Base-by-base conservation (phyloP, 1,139 yeast genomes). In the Pichia terricola region DNA sequence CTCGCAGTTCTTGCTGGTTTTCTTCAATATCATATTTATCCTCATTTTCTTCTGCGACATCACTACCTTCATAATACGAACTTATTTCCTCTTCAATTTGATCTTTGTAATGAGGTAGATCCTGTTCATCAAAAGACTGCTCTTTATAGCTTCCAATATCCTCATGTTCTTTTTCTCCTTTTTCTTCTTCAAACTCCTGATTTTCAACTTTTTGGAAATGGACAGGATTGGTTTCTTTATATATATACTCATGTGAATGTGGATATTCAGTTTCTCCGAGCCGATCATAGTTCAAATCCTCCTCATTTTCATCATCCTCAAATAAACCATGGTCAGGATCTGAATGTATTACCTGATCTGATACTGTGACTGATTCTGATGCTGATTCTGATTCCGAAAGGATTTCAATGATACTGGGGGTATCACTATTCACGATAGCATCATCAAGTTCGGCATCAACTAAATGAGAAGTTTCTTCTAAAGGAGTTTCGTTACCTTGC, bases 121-220 rank as follows among this genome's bases (percentile, higher is more conserved):
- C 33, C 10, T 30, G 10, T 30, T 30, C 33, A 34, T 11, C 33
- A 31, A 31, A 11, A 10, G 33, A 31, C 11, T 11, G 33, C 37
- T 8, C 3, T 37, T 5, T 8, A 37, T 26, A 27, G 22, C n/a
- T 6, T 26, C 8, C 28, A 35, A 44, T 40, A 5, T 37, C 40
- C 10, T 33, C 44, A 25, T 45, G 42, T 32, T 41, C 44, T 31
- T 38, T 40, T 27, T 30, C 35, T n/a, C 22, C 11, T 11, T 35
- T 5, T 9, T 34, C 40, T n/a, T 28, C 34, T 9, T 44, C 40
- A 7, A 25, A 8, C 11, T 41, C 46, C 1, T 22, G 5, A 4
- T 35, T 25, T 11, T 25, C 25, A 33, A 33, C 35, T 33, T 33
- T 9, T 3, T 33, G 35, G 11, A 33, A 33, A 10, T 35, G 38